Percentiles rank a stretch among this genome's conserved stretches.
Conservation (phyloP, 257 asterid species). For the Osmanthus fragrans region DNA sequence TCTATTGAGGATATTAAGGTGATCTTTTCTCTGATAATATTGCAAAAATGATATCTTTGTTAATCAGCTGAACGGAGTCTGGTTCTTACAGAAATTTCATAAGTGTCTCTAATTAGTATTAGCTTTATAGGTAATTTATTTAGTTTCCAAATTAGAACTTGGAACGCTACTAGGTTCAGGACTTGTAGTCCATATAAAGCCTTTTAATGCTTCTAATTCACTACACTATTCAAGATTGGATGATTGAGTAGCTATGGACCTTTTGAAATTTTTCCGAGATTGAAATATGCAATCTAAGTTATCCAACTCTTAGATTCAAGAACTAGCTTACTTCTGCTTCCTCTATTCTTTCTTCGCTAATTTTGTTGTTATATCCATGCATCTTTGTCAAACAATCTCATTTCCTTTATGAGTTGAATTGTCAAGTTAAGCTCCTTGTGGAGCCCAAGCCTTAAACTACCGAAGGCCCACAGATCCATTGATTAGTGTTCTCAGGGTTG, state of each 20-base stretch:
- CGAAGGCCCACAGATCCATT: neutral
- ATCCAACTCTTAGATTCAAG: neutral
- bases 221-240: neutral
- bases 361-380: neutral
- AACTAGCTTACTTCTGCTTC: neutral
- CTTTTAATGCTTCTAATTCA: neutral
- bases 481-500: neutral
- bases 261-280: neutral
- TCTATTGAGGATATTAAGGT: slow-evolving; percentile 94
- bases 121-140: neutral
- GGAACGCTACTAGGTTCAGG: neutral
- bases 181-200: neutral
- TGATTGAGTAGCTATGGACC: neutral
- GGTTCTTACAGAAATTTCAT: neutral
- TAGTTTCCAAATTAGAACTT: neutral
- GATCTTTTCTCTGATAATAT: neutral
- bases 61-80: neutral
- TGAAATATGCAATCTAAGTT: neutral
- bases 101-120: neutral
- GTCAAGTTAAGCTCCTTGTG: neutral
- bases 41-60: neutral
- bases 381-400: neutral
- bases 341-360: neutral
- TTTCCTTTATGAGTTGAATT: neutral
- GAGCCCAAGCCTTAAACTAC: neutral